phyloP scores from a whole-genome alignment of 805 yeast species.

The Candida glaebosa region DNA sequence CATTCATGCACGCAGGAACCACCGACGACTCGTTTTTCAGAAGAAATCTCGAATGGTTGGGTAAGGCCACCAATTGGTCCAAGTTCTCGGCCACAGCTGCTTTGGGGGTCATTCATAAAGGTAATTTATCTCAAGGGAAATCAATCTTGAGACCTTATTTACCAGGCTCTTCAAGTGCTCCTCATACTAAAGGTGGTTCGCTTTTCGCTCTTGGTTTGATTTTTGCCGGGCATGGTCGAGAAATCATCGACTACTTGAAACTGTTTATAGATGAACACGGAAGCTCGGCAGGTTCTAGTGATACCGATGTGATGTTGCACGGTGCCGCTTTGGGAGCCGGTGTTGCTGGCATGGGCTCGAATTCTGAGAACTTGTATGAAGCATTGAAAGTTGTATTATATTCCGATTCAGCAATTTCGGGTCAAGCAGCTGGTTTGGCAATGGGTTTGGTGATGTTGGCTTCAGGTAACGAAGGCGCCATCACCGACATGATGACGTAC shows the following conservation, averaged over 20 bases:
- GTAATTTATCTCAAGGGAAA: slow-evolving; percentile 88
- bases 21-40: slow-evolving; percentile 92
- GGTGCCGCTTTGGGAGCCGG: slow-evolving; percentile 96
- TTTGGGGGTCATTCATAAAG: slow-evolving; percentile 93
- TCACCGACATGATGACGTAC: slow-evolving; percentile 79
- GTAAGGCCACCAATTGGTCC: slow-evolving; percentile 98
- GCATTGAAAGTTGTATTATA: slow-evolving; percentile 79
- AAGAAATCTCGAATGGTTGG: slow-evolving; percentile 90
- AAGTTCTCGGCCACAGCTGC: slow-evolving; percentile 98
- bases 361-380: slow-evolving; percentile 69
- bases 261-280: slow-evolving; percentile 65
- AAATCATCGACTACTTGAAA: slow-evolving; percentile 75
- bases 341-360: slow-evolving; percentile 94
- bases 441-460: slow-evolving; percentile 94
- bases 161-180: slow-evolving; percentile 76
- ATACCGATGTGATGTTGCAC: slow-evolving; percentile 80
- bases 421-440: slow-evolving; percentile 94
- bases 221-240: slow-evolving; percentile 94
- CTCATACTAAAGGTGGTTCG: slow-evolving; percentile 94
- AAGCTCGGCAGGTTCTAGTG: slow-evolving; percentile 61
- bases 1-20: slow-evolving; percentile 94
- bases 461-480: slow-evolving; percentile 66
- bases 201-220: slow-evolving; percentile 89
- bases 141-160: slow-evolving; percentile 84
- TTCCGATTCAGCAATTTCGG: slow-evolving; percentile 89